These are phyloP conservation scores for Mycothermus thermophilus DNA, from an alignment of 495 filamentous ascomycete species.

Conservation along the genomic window DNA sequence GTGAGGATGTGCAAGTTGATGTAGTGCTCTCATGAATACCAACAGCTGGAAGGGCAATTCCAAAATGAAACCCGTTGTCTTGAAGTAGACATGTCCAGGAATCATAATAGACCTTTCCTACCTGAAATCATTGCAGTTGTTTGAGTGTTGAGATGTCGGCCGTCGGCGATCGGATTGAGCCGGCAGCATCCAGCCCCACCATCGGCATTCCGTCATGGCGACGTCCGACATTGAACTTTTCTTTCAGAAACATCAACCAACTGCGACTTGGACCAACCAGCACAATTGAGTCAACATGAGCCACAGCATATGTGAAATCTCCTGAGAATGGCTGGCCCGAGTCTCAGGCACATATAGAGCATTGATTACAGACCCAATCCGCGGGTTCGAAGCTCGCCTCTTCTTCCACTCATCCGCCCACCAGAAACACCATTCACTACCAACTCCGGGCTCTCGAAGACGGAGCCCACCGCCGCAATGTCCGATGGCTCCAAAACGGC, in stretches of 20 bases:
- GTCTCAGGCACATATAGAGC: constrained; percentile 2
- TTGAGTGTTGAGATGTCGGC: not conserved
- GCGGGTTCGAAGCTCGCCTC: not conserved
- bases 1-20: no score
- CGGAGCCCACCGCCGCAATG: constrained; percentile 19
- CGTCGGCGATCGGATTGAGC: constrained; percentile 7
- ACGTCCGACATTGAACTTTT: not conserved
- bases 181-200: constrained; percentile 5
- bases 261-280: not conserved
- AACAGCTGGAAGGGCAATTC: no score
- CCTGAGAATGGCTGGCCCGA: constrained; percentile 6
- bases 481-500: constrained; percentile 22
- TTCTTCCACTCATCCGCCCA: not conserved
- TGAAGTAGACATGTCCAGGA: not conserved
- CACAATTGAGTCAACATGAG: constrained; percentile 1
- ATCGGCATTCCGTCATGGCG: constrained; percentile 10
- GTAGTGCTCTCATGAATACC: no score
- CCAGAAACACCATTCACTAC: not conserved
- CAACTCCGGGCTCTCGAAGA: no score
- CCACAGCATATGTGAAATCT: not conserved
- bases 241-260: not conserved
- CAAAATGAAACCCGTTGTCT: no score
- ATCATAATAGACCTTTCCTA: no score
- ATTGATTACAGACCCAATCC: no score
- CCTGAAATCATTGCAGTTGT: no score